These are phyloP conservation scores for Pseudocercospora cruenta DNA, from an alignment of 2,329 filamentous ascomycete species.

Conservation along the genomic window DNA sequence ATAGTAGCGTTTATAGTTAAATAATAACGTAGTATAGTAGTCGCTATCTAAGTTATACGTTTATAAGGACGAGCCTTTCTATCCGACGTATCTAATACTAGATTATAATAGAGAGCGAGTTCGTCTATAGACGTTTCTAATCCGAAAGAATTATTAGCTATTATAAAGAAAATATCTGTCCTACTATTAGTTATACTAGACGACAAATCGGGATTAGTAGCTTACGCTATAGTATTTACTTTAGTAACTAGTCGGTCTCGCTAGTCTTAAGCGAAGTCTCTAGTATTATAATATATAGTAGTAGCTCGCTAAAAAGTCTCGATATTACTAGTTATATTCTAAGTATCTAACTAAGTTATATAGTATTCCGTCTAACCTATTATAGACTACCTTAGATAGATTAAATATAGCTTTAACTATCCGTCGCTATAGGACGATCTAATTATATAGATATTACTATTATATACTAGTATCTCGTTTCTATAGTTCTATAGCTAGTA, in stretches of 20 bases:
- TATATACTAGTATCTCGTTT: not conserved
- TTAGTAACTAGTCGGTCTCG: not conserved
- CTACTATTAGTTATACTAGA: not conserved
- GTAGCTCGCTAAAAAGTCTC: not conserved
- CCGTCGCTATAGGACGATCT: not conserved
- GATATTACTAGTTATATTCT: not conserved
- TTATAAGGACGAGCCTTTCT: not conserved
- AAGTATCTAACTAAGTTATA: not conserved
- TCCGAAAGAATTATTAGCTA: not conserved
- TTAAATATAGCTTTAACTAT: not conserved
- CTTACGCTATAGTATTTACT: not conserved
- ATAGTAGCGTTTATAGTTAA: not conserved
- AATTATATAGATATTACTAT: not conserved
- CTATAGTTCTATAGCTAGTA: not conserved
- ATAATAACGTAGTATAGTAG: not conserved
- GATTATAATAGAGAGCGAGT: not conserved
- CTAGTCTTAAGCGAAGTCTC: not conserved
- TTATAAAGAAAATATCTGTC: not conserved
- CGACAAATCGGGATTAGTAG: not conserved
- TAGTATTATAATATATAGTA: not conserved
- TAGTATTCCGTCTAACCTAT: not conserved
- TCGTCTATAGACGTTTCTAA: not conserved
- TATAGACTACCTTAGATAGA: not conserved
- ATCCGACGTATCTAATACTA: not conserved
- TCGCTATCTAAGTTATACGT: not conserved